These are phyloP conservation scores for Aspergillus indologenus DNA, from an alignment of 495 filamentous ascomycete genomes.

Conservation along the genomic window DNA sequence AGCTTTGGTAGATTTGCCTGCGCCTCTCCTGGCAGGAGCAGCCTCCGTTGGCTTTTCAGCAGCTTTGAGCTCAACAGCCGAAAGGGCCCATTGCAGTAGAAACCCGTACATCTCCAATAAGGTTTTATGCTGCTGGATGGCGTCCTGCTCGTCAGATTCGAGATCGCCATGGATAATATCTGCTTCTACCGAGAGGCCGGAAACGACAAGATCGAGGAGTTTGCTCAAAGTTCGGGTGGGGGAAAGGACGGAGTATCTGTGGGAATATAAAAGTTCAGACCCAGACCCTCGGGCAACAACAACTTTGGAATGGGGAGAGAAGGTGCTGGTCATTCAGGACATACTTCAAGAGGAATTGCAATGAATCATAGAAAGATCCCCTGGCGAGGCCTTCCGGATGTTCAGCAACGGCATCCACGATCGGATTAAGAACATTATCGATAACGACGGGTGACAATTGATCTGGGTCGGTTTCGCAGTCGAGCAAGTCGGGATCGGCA, in stretches of 20 bases:
- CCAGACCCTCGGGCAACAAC: conserved; percentile 42
- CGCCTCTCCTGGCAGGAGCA: conserved; percentile 64
- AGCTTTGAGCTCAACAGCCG: conserved; percentile 88
- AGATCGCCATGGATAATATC: conserved; percentile 82
- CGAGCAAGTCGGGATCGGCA: conserved; percentile 77
- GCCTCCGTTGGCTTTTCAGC: conserved; percentile 77
- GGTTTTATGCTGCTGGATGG: conserved; percentile 78
- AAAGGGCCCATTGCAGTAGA: conserved; percentile 89
- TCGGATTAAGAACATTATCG: conserved; percentile 83
- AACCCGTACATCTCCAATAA: conserved; percentile 94
- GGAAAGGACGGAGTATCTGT: conserved; percentile 78
- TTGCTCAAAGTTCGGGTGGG: conserved; percentile 83
- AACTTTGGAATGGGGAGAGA: conserved; percentile 30
- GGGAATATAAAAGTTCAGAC: conserved; percentile 61
- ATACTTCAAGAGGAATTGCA: conserved; percentile 97
- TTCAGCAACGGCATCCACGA: conserved; percentile 89
- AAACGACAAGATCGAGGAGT: conserved; percentile 88
- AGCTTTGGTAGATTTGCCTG: conserved; percentile 71
- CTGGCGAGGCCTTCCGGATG: conserved; percentile 83
- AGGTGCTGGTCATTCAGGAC: conserved; percentile 58
- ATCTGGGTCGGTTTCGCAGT: conserved; percentile 90
- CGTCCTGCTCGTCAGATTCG: conserved; percentile 87
- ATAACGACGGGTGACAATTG: conserved; percentile 71
- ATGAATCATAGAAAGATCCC: conserved; percentile 77
- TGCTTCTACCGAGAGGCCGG: conserved; percentile 88